phyloP scores from a whole-genome alignment of 2,329 filamentous ascomycete genomes.

The Bipolaris zeicola region DNA sequence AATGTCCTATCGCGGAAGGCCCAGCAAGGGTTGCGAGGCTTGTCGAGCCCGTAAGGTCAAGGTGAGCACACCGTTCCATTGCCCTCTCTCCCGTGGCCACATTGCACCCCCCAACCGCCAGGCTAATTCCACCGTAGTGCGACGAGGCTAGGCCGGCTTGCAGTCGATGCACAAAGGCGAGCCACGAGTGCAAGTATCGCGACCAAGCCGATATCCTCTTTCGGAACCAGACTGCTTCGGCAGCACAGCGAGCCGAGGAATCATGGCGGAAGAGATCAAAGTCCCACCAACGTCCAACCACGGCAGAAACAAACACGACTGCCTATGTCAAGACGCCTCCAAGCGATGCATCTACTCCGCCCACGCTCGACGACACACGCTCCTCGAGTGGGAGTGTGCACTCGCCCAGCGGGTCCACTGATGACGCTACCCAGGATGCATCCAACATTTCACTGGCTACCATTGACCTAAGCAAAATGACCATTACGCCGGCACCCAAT shows the following conservation, averaged over 20 bases:
- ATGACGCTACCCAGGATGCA: conserved; percentile 4
- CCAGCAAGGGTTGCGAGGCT: conserved; percentile 45
- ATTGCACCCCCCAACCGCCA: not conserved
- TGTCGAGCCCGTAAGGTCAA: conserved; percentile 45
- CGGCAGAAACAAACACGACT: conserved; percentile 14
- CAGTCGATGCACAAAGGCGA: conserved; percentile 36
- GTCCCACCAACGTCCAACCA: conserved; percentile 26
- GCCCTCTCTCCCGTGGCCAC: not conserved
- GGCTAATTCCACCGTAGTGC: conserved; percentile 29
- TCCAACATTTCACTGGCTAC: not conserved
- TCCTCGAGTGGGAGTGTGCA: conserved; percentile 14
- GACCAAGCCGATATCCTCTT: conserved; percentile 42
- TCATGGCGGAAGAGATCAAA: conserved; percentile 44
- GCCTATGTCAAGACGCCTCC: conserved; percentile 16
- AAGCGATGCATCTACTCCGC: conserved; percentile 20
- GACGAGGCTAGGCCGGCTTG: conserved; percentile 42
- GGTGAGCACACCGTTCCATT: conserved; percentile 20
- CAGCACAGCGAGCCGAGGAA: conserved; percentile 43
- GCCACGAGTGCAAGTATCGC: conserved; percentile 40
- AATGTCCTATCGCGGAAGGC: conserved; percentile 45
- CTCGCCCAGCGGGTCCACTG: conserved; percentile 4
- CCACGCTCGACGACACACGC: conserved; percentile 7
- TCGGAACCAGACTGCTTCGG: conserved; percentile 41
- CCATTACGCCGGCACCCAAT: conserved; percentile 15
- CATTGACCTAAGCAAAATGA: conserved; percentile 18